A percentile compares a stretch with the other conserved stretches of the same genome.
Evolutionary conservation across 805 yeast species (phyloP).

Genomic region (Ogataea methanolica): DNA sequence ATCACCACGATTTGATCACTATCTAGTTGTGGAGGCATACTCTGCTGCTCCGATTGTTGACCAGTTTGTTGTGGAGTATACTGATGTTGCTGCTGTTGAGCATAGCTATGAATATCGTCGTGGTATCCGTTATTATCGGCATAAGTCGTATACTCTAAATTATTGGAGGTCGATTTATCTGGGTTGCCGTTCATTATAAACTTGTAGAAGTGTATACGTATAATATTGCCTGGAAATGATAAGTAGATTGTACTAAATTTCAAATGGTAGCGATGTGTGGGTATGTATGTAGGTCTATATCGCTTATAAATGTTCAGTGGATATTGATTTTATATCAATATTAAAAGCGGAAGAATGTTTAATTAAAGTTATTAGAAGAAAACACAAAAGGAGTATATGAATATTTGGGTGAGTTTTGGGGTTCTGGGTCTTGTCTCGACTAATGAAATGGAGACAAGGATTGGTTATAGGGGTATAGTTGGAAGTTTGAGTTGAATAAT

Average conservation of each 20-base stretch:
- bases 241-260: neutral
- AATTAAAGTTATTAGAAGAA: too few species aligned
- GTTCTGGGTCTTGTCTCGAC: too few species aligned
- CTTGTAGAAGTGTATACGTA: neutral
- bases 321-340: neutral
- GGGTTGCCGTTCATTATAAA: neutral
- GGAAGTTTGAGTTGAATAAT: too few species aligned
- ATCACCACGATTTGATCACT: neutral
- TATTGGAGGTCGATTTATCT: conserved; percentile 2
- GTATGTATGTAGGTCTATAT: neutral
- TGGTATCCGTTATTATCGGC: conserved; percentile 11
- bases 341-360: too few species aligned
- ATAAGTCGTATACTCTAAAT: conserved; percentile 16
- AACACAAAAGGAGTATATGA: too few species aligned
- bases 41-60: conserved; percentile 1
- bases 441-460: too few species aligned
- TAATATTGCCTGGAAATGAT: neutral
- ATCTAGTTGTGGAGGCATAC: conserved; percentile 1
- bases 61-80: conserved; percentile 1
- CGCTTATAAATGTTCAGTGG: neutral
- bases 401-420: too few species aligned
- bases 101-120: conserved; percentile 9
- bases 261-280: neutral
- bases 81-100: neutral
- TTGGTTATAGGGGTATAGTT: too few species aligned